Evolutionary conservation across 192 early-diverging fungal species (phyloP).

Genomic region (Coemansia sp.): DNA sequence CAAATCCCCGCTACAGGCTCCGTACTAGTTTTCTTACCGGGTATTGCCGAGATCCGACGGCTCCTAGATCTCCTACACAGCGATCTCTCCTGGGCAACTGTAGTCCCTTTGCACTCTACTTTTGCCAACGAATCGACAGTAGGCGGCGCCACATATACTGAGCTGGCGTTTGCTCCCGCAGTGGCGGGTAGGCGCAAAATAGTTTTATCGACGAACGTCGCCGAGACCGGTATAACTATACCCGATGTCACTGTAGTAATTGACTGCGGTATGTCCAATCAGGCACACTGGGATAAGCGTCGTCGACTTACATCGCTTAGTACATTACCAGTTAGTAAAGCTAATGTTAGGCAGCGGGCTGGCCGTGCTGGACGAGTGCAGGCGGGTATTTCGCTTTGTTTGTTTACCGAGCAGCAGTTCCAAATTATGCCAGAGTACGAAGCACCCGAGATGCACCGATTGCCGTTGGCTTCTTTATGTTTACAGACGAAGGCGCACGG

Average conservation of each 20-base stretch:
- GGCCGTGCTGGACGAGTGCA: constrained; percentile 68
- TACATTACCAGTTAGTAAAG: constrained; percentile 50
- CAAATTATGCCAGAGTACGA: constrained; percentile 57
- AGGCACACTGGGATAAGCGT: constrained; percentile 59
- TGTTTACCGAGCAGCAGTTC: constrained; percentile 56
- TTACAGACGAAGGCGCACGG: constrained; percentile 50
- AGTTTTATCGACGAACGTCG: constrained; percentile 86
- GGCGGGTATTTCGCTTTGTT: constrained; percentile 56
- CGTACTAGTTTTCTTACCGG: constrained; percentile 72
- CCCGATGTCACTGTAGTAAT: constrained; percentile 75
- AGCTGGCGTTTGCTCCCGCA: constrained; percentile 41
- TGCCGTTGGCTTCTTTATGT: constrained; percentile 57
- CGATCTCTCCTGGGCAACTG: constrained; percentile 19
- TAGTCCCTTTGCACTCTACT: constrained; percentile 65
- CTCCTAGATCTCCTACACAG: constrained; percentile 61
- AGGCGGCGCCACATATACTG: constrained; percentile 37
- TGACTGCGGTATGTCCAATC: constrained; percentile 69
- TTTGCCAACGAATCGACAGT: constrained; percentile 35
- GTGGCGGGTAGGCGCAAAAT: constrained; percentile 72
- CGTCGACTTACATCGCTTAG: constrained; percentile 63
- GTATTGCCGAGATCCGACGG: constrained; percentile 71
- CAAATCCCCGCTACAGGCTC: constrained; percentile 47
- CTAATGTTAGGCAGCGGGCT: constrained; percentile 60
- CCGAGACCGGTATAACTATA: constrained; percentile 64
- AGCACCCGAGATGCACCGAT: constrained; percentile 63